phyloP scores from a whole-genome alignment of 352 stramenopile genomes.

The Pelagophyceae sp. region DNA sequence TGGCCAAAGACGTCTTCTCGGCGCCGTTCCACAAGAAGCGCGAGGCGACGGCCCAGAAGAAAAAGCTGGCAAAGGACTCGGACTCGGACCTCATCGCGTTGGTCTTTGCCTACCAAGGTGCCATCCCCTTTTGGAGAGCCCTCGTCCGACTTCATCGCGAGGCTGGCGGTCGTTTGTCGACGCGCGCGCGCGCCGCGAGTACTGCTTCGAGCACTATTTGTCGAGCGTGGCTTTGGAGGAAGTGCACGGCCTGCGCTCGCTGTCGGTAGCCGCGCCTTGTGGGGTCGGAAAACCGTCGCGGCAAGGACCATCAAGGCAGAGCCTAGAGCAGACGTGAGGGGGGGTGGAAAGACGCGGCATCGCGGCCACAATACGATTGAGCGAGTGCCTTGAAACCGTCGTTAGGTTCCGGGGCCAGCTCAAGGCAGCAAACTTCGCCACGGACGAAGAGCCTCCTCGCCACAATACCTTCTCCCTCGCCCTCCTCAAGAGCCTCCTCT shows the following conservation, averaged over 20 bases:
- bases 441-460: not conserved
- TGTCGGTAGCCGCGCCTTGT: too few relatives aligned
- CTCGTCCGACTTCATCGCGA: too few relatives aligned
- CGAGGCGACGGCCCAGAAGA: not conserved
- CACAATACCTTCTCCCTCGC: not conserved
- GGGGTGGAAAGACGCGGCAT: too few relatives aligned
- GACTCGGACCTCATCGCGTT: not conserved
- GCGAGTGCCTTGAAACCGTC: too few relatives aligned
- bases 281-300: too few relatives aligned
- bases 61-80: not conserved
- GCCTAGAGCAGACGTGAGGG: too few relatives aligned
- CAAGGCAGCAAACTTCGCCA: not conserved
- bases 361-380: too few relatives aligned
- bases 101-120: not conserved
- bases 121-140: too few relatives aligned
- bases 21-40: not conserved
- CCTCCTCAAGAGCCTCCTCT: not conserved
- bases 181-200: not conserved
- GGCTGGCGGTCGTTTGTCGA: not conserved
- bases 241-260: not conserved
- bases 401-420: not conserved
- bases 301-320: too few relatives aligned
- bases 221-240: not conserved
- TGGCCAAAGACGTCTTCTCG: slow-evolving; percentile 52
- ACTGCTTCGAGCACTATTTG: not conserved